phyloP scores from a whole-genome alignment of 441 rosid genomes.

The Sinapis alba region DNA sequence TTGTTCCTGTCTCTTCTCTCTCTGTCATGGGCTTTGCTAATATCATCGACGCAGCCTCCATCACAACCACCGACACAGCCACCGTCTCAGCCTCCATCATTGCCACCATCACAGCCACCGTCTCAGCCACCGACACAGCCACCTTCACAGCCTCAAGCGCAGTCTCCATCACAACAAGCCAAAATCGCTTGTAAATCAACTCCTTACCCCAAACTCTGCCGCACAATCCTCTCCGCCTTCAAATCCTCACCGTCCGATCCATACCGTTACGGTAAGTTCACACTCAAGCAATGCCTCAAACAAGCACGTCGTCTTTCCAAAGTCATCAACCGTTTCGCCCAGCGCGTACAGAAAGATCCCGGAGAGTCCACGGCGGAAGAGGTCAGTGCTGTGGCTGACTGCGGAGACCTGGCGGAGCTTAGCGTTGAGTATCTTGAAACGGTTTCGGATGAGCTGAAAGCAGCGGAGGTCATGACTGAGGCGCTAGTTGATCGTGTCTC shows the following conservation, averaged over 20 bases:
- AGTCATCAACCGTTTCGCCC: slow-evolving; percentile 38
- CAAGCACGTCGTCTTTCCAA: slow-evolving; percentile 53
- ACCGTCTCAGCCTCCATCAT: not conserved
- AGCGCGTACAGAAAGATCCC: slow-evolving; percentile 27
- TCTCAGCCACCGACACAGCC: not conserved
- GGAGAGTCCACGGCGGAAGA: slow-evolving; percentile 26
- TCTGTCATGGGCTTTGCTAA: slow-evolving; percentile 32
- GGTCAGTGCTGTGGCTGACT: slow-evolving; percentile 55
- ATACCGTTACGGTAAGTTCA: slow-evolving; percentile 54
- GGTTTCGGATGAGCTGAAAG: slow-evolving; percentile 42
- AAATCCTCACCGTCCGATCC: slow-evolving; percentile 50
- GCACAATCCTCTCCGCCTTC: slow-evolving; percentile 52
- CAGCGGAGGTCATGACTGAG: slow-evolving; percentile 37
- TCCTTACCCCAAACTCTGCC: slow-evolving; percentile 74
- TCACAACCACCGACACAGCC: not conserved
- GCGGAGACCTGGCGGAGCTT: slow-evolving; percentile 50
- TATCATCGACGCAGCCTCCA: slow-evolving; percentile 29
- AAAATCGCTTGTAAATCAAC: slow-evolving; percentile 56
- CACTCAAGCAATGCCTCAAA: slow-evolving; percentile 61
- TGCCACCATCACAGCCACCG: not conserved
- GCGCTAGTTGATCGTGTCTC: slow-evolving; percentile 50
- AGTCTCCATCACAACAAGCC: slow-evolving; percentile 38
- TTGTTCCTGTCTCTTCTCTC: slow-evolving; percentile 27
- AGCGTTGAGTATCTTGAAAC: slow-evolving; percentile 52
- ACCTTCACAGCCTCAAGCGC: not conserved